Evolutionary conservation across 768 basidiomycete species (phyloP), one percentile per base, ranked within the genome.

Genomic region (Boletus barrowsii): DNA sequence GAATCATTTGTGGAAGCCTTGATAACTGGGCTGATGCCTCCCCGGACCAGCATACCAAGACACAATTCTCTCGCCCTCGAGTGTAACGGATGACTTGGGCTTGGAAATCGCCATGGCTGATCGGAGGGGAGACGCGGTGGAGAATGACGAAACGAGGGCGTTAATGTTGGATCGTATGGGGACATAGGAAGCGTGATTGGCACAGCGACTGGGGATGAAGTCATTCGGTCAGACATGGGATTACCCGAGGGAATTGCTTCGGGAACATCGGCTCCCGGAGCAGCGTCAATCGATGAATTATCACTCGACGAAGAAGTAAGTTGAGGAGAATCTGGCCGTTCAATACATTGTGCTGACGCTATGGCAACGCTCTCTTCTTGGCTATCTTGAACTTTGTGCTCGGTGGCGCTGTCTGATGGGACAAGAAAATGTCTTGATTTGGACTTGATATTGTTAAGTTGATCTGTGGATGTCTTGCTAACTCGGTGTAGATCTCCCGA

Each of bases 61-160:
- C 84, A 84, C 17, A 88, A 64, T 53, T 89, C 85, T 35, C 82
- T 80, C 15, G 81, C 77, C 37, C 71, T 77, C 17, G 82, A 84
- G 68, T 89, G 85, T 40, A 90, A 70, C 2, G 88, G 88, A 62
- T 91, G 87, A 53, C 85, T 88, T 11, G 88, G 87, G 62, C 87
- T 90, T 9, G 86, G 83, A 64, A 84, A 88, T 36, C 87, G 82
- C 89, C 89, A 91, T 3, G 89, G 89, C 55, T 90, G 88, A 61
- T 88, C 85, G 17, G 84, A 87, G 7, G 87, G 87, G 22, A 86
- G 80, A 10, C 82, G 85, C 1, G 84, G 80, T 17, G 87, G 86
- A 10, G 87, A 88, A 68, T 90, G 88, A 37, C 86, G 82, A 68
- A 90, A 90, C 5, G 87, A 80, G 1, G 89, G 89, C 1, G 89